Conservation (phyloP, 129 eudicot species). For the Glebionis coronaria region DNA sequence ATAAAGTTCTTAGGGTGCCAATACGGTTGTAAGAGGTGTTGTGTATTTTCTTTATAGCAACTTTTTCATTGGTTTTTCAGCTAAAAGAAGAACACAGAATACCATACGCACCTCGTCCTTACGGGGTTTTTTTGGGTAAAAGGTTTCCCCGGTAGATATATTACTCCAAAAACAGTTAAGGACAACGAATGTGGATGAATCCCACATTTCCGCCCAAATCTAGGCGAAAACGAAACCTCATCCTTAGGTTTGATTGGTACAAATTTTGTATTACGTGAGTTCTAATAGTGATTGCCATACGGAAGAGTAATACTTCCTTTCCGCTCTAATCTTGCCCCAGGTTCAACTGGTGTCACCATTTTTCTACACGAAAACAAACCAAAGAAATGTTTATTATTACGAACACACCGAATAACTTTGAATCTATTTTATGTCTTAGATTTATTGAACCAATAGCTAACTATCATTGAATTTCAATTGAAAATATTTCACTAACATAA, state of each 20-base stretch:
- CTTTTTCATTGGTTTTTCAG: conserved; percentile 61
- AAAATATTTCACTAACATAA: too few species aligned
- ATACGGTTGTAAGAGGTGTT: conserved; percentile 52
- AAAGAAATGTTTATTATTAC: too few species aligned
- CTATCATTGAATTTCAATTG: too few species aligned
- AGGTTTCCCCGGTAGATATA: too few species aligned
- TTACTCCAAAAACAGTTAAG: too few species aligned
- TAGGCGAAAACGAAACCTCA: too few species aligned
- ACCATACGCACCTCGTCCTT: conserved; percentile 29
- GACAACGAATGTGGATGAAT: too few species aligned
- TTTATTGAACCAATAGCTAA: too few species aligned
- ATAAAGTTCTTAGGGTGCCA: conserved; percentile 60
- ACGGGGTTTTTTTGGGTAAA: too few species aligned
- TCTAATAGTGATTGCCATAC: conserved; percentile 70
- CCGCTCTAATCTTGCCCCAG: conserved; percentile 48
- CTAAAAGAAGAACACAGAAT: conserved; percentile 66
- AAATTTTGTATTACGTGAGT: conserved; percentile 56
- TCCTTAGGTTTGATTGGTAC: conserved; percentile 65
- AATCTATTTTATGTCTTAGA: too few species aligned
- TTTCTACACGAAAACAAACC: conserved; percentile 1
- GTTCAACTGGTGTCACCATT: conserved; percentile 74
- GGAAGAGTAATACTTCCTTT: conserved; percentile 65
- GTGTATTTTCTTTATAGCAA: conserved; percentile 62
- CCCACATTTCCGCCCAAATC: too few species aligned
- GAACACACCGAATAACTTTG: too few species aligned